These are phyloP conservation scores for Talaromyces adpressus DNA, from an alignment of 495 filamentous ascomycete species.

Conservation along the genomic window DNA sequence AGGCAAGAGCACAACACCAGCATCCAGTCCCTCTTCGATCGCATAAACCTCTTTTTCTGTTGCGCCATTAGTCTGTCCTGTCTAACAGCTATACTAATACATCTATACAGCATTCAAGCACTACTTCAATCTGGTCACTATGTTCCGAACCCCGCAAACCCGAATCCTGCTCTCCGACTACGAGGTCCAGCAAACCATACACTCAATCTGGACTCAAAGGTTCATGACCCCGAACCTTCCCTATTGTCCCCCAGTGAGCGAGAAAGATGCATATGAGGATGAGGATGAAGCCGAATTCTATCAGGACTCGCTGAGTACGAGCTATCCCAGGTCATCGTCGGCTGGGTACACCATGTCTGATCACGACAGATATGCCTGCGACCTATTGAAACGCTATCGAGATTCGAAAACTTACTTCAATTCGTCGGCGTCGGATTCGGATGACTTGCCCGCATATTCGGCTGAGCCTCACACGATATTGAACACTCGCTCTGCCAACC, in stretches of 20 bases:
- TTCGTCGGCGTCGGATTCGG: not conserved
- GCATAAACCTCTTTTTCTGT: not conserved
- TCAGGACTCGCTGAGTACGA: constrained; percentile 16
- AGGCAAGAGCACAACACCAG: constrained; percentile 1
- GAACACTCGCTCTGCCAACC: not conserved
- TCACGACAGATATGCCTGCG: not conserved
- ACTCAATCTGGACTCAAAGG: not conserved
- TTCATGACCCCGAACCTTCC: not conserved
- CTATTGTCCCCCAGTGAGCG: not conserved
- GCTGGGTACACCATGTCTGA: not conserved
- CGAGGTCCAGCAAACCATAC: constrained; percentile 32
- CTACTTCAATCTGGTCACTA: constrained; percentile 17
- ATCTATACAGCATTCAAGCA: not conserved
- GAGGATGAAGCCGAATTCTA: not conserved
- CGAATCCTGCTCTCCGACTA: constrained; percentile 43
- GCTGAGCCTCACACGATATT: not conserved
- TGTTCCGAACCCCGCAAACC: constrained; percentile 51
- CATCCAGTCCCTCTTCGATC: not conserved
- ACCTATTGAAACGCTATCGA: not conserved
- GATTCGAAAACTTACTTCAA: not conserved
- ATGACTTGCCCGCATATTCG: not conserved
- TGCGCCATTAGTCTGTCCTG: not conserved
- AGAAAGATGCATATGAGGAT: not conserved
- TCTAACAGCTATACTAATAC: not conserved
- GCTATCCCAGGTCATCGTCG: not conserved